These are phyloP conservation scores for Podospora fimiseda DNA, from an alignment of 495 filamentous ascomycete species.

Conservation along the genomic window DNA sequence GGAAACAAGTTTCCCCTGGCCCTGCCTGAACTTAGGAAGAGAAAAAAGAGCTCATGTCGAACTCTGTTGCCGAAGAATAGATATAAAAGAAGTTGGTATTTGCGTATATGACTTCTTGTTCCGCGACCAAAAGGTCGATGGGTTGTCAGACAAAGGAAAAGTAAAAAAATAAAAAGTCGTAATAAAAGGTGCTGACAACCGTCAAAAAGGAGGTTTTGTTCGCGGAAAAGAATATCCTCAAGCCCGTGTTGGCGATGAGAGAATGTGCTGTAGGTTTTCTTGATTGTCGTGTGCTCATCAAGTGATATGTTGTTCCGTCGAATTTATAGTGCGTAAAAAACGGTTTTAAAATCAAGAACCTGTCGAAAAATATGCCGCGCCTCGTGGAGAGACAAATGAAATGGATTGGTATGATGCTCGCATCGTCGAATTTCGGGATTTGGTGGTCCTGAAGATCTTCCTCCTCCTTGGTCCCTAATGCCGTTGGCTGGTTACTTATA, in stretches of 20 bases:
- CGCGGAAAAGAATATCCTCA: background rate
- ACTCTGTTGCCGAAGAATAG: background rate
- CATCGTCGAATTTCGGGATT: constrained; percentile 35
- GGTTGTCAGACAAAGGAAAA: constrained; percentile 7
- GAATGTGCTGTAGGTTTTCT: background rate
- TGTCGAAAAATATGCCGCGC: constrained; percentile 11
- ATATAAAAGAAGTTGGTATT: background rate
- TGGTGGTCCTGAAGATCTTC: constrained; percentile 7
- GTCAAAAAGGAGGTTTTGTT: background rate
- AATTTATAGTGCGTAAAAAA: background rate
- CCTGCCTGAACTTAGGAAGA: constrained; percentile 11
- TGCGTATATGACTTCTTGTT: background rate
- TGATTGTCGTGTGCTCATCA: constrained; percentile 3
- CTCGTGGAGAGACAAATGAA: constrained; percentile 35
- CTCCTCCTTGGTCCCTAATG: constrained; percentile 1
- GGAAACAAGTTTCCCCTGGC: background rate
- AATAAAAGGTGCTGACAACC: constrained; percentile 1
- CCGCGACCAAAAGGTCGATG: background rate
- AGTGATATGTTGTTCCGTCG: background rate
- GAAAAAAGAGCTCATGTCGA: background rate
- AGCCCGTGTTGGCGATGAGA: constrained; percentile 2
- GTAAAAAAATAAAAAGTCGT: constrained; percentile 1
- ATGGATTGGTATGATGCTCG: constrained; percentile 35
- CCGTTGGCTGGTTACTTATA: constrained; percentile 27
- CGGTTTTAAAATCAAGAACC: constrained; percentile 4